Conservation (phyloP, 2,329 filamentous ascomycete genomes). For the Pestalotiopsis sp. region DNA sequence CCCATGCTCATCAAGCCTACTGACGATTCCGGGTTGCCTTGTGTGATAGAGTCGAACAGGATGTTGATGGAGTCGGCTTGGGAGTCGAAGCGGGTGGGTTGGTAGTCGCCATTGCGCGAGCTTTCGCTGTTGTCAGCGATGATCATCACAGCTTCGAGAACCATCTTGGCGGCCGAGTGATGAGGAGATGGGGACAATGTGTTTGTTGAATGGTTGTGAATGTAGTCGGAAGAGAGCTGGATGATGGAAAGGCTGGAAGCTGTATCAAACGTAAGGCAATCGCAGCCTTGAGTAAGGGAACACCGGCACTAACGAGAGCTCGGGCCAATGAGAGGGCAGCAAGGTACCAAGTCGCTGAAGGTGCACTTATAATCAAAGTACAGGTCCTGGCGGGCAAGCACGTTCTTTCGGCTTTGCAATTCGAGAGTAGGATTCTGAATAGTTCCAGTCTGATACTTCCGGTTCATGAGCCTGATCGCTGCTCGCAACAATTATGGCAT, state of each 20-base stretch:
- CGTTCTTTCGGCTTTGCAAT: background rate
- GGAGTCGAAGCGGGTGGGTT: constrained; percentile 92
- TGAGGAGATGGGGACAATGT: constrained; percentile 15
- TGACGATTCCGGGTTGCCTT: constrained; percentile 93
- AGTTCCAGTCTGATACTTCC: too few relatives aligned
- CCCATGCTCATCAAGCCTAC: constrained; percentile 99
- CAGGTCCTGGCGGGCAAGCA: background rate
- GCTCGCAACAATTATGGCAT: background rate
- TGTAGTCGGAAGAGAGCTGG: background rate
- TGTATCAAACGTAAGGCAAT: constrained; percentile 12
- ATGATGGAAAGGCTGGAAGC: constrained; percentile 17
- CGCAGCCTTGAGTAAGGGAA: constrained; percentile 11
- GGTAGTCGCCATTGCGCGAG: constrained; percentile 92
- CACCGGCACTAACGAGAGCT: constrained; percentile 15
- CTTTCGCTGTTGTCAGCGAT: constrained; percentile 99
- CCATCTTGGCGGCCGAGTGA: constrained; percentile 67
- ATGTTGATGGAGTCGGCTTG: constrained; percentile 94
- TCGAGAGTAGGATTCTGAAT: background rate
- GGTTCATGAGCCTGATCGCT: too few relatives aligned
- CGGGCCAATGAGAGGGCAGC: constrained; percentile 12
- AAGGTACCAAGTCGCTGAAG: background rate
- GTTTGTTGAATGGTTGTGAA: background rate
- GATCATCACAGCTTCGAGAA: constrained; percentile 98
- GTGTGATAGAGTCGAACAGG: constrained; percentile 93
- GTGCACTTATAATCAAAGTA: background rate